Evolutionary conservation across 2,329 filamentous ascomycete species (phyloP), one percentile per base, ranked within the genome.

Genomic region (Aspergillus piperis): DNA sequence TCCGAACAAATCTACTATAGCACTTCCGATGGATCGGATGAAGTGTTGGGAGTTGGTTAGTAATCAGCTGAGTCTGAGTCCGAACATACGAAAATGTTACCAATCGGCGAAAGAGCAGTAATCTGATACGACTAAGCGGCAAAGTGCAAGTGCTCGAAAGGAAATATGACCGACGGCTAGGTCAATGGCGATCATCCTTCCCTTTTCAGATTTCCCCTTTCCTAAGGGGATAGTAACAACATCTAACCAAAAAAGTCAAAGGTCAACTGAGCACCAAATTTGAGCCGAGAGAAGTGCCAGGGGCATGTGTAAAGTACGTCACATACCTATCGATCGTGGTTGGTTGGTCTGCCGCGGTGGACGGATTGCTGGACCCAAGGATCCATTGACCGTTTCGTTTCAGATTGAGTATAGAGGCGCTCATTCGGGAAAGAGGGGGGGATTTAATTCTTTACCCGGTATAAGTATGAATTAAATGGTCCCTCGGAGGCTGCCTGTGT

Each of bases 381-480:
- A 50, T 19, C 47, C 47, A 50, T 50, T 19, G 13, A n/a, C 47
- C 25, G 47, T 50, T 50, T 50, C 23, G 47, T 50, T 50, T 50
- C 47, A 32, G 15, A 50, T 50, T 32, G 15, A 50, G 27, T 27
- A 50, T 10, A 5, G 7, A 27, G 5, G 47, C 5, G n/a, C 25
- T n/a, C 17, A 15, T 30, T 30, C 17, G 25, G 25, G 47, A 19
- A 30, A 27, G 30, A 32, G 47, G 32, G 32, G 32, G 30, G 19
- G n/a, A 2, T 32, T 50, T 32, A 17, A 17, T 50, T 8, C 8
- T 32, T 32, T 32, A 30, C 3, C 47, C 47, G 47, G 15, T 6
- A 49, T 11, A 19, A 19, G 47, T 8, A 50, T 32, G 32, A 30
- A 11, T 3, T 17, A 10, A 32, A 10, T 32, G 3, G 47, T 8